Conservation (phyloP, 2,329 filamentous ascomycete genomes). For the Penicillium sp. region DNA sequence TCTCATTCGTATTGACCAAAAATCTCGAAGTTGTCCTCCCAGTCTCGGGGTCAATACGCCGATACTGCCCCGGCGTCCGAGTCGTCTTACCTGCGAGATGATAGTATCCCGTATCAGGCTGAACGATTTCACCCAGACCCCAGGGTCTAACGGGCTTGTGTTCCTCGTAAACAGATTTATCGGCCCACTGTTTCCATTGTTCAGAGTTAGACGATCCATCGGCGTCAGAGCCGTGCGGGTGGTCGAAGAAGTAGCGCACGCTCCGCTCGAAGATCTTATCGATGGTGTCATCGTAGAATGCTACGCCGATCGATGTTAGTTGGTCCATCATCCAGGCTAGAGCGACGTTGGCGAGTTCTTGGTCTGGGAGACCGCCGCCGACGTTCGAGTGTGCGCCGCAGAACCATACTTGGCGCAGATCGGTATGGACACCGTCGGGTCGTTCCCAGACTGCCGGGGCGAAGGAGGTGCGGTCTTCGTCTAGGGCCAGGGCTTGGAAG, state of each 20-base stretch:
- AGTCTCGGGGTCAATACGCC: constrained; percentile 12
- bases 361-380: constrained; percentile 50
- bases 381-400: constrained; percentile 52
- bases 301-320: constrained; percentile 14
- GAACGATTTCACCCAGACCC: constrained; percentile 19
- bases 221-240: background rate
- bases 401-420: constrained; percentile 50
- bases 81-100: constrained; percentile 17
- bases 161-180: constrained; percentile 13
- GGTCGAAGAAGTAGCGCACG: constrained; percentile 14
- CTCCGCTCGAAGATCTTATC: constrained; percentile 14
- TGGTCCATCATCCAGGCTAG: constrained; percentile 53
- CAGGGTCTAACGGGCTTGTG: constrained; percentile 19
- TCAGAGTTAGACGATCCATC: background rate
- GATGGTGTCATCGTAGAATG: constrained; percentile 15
- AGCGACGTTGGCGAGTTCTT: constrained; percentile 50
- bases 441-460: constrained; percentile 33
- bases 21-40: constrained; percentile 4
- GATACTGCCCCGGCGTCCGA: constrained; percentile 20
- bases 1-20: constrained; percentile 15
- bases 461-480: constrained; percentile 33
- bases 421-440: constrained; percentile 27
- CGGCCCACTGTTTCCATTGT: constrained; percentile 8
- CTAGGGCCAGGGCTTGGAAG: constrained; percentile 35
- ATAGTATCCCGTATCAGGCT: constrained; percentile 15